Evolutionary conservation across 768 basidiomycete species (phyloP), one percentile per base, ranked within the genome.

Genomic region (Leccinum fibrillosum): DNA sequence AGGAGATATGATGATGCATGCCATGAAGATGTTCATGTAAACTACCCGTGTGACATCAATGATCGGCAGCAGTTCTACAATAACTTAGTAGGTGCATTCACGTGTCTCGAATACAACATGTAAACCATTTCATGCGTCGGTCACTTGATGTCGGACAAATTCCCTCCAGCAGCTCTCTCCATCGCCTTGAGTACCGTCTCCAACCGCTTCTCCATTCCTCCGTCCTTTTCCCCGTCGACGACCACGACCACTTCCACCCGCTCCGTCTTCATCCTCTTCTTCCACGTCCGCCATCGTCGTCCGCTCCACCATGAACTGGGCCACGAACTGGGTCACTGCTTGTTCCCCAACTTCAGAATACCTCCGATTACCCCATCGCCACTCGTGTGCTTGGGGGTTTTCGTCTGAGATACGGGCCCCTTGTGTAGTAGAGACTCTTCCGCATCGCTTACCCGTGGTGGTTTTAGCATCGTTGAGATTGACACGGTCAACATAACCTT

Each of bases 281-380:
- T 51, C 63, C 12, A 45, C 49, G 11, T 66, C 64, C 0, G 7
- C 72, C 19, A 65, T 19, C n/a, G 32, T 28, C 13, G 55, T 56
- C 8, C 49, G 56, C n/a, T 67, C 64, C 7, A 67, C 58, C 88
- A 50, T 92, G 64, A 94, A 90, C 64, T 90, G 86, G 2, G 86
- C 85, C 2, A 96, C 78, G 65, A 96, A 96, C 55, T 74, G 75
- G 1, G 86, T 90, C 9, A 94, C 76, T 12, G 78, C 86, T 58
- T 79, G 74, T 72, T 98, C 95, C 2, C 91, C 88, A 4, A 97
- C 83, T 72, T 98, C 95, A 32, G 83, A 83, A 39, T 88, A 81
- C 2, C 92, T 86, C 28, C 91, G 80, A 26, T 80, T 76, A 3
- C 94, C 94, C 94, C 94, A 98, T 17, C 85, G 82, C 92, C 91